phyloP scores from a whole-genome alignment of 2,329 filamentous ascomycete species.

The Helminthosporium solani region DNA sequence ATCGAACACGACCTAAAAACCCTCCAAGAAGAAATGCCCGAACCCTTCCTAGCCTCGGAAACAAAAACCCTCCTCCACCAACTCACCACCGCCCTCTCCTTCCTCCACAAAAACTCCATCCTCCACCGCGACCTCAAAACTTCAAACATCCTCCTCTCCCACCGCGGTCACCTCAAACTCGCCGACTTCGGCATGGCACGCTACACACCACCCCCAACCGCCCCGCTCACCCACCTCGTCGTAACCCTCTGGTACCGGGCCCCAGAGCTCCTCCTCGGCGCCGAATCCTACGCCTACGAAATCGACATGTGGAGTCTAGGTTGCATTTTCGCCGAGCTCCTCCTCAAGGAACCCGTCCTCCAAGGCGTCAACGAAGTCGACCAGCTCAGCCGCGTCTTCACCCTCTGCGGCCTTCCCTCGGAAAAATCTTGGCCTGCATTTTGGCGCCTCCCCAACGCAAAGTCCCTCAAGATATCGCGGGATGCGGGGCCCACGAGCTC shows the following conservation, averaged over 20 bases:
- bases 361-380: conserved; percentile 93
- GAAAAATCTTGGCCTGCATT: conserved; percentile 84
- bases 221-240: conserved; percentile 83
- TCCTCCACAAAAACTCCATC: conserved; percentile 87
- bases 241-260: conserved; percentile 97
- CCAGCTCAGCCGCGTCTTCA: conserved; percentile 77
- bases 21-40: conserved; percentile 88
- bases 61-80: conserved; percentile 87
- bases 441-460: conserved; percentile 82
- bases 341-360: conserved; percentile 78
- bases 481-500: conserved; percentile 35
- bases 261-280: conserved; percentile 84
- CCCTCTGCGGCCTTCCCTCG: conserved; percentile 81
- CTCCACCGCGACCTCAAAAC: conserved; percentile 53
- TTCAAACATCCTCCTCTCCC: conserved; percentile 76
- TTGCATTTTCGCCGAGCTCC: conserved; percentile 90
- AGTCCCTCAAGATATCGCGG: conserved; percentile 66
- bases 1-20: conserved; percentile 95
- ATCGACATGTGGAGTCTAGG: conserved; percentile 97
- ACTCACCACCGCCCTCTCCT: conserved; percentile 75
- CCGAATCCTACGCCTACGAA: conserved; percentile 69
- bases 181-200: conserved; percentile 98
- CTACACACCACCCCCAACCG: conserved; percentile 64
- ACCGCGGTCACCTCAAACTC: conserved; percentile 90
- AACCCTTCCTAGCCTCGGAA: conserved; percentile 90